A percentile compares a stretch with the other conserved stretches of the same genome.
These are phyloP conservation scores for Tubosaeta sp. DNA, from an alignment of 768 basidiomycete genomes.

Conservation along the genomic window DNA sequence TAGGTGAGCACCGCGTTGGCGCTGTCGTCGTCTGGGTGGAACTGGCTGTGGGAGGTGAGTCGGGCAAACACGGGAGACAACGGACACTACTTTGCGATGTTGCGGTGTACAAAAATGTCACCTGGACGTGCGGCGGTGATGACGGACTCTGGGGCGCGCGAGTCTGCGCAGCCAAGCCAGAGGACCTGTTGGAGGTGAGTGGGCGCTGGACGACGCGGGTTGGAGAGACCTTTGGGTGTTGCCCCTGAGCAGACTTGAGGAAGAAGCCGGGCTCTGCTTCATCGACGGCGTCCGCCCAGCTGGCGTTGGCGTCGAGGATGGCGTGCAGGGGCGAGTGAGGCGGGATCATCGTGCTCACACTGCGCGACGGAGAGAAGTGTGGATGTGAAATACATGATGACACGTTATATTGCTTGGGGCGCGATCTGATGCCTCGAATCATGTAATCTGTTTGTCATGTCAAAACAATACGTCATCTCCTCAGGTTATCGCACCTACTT, in stretches of 20 bases:
- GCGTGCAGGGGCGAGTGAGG: neutral
- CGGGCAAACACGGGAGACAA: neutral
- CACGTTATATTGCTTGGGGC: neutral
- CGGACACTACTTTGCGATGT: conserved; percentile 74
- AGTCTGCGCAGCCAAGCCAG: conserved; percentile 86
- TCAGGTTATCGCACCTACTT: neutral
- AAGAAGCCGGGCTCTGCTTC: conserved; percentile 63
- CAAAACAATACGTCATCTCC: neutral
- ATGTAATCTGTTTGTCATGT: neutral
- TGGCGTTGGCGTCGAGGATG: conserved; percentile 50
- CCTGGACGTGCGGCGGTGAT: conserved; percentile 72
- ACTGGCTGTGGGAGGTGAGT: conserved; percentile 47
- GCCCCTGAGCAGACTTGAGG: conserved; percentile 52
- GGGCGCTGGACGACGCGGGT: conserved; percentile 5
- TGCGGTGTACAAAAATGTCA: conserved; percentile 84
- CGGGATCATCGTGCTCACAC: neutral
- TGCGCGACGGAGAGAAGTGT: too few species aligned
- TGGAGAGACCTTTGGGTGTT: conserved; percentile 53
- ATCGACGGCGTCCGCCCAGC: conserved; percentile 66
- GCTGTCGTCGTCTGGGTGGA: conserved; percentile 67
- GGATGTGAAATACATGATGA: neutral
- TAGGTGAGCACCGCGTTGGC: conserved; percentile 69
- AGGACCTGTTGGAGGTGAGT: conserved; percentile 44
- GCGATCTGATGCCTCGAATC: neutral
- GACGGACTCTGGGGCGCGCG: conserved; percentile 80